Evolutionary conservation across 495 filamentous ascomycete genomes (phyloP).

Genomic region (Viridothelium virens): DNA sequence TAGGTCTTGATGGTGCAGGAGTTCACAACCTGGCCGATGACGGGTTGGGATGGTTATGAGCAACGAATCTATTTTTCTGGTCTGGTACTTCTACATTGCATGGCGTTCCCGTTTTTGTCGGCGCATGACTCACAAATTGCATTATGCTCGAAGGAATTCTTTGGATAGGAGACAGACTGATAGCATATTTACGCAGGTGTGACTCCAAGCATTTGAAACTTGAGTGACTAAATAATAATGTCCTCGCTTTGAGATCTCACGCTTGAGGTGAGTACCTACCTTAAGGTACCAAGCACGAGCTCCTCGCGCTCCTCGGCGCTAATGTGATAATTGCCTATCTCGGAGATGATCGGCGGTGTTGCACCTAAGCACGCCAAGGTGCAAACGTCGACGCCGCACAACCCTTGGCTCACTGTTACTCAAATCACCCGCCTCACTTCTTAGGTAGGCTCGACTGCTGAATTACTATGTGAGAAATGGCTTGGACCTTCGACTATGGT

Average conservation of each 20-base stretch:
- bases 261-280: no score
- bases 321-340: no score
- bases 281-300: no score
- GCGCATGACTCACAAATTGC: conserved; percentile 6
- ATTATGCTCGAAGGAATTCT: neutral
- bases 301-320: no score
- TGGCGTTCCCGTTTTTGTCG: neutral
- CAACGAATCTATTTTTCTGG: neutral
- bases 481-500: neutral
- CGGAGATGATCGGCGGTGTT: no score
- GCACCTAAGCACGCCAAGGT: no score
- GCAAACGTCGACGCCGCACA: no score
- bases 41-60: neutral
- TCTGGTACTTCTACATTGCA: neutral
- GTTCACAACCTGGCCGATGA: neutral
- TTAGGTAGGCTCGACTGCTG: neutral
- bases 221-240: no score
- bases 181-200: neutral
- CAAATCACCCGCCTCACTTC: neutral
- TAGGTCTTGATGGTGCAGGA: conserved; percentile 16
- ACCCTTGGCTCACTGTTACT: no score
- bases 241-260: no score
- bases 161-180: neutral
- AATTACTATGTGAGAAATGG: neutral
- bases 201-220: no score